These are phyloP conservation scores for Cinnamomum micranthum DNA, from an alignment of 164 flowering plant genomes.

Conservation along the genomic window DNA sequence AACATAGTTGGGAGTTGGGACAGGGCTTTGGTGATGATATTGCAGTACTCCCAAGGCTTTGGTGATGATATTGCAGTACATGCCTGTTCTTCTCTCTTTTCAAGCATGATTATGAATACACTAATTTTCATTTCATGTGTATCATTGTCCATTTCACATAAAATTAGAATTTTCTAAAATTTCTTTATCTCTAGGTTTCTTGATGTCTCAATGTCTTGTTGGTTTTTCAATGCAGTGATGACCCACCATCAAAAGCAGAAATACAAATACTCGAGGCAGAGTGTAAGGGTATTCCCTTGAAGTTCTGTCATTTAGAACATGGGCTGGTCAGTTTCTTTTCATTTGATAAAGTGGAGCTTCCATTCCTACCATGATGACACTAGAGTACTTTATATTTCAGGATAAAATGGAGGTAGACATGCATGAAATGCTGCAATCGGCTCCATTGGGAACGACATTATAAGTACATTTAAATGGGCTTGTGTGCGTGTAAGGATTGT, in stretches of 20 bases:
- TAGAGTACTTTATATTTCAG: no score
- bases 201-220: background rate
- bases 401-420: no score
- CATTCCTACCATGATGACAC: constrained; percentile 44
- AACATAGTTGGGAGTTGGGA: no score
- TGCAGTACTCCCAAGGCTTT: background rate
- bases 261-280: constrained; percentile 44
- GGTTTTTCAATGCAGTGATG: constrained; percentile 28
- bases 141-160: background rate
- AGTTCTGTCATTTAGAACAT: constrained; percentile 54
- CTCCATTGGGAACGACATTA: no score
- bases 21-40: background rate
- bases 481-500: no score
- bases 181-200: no score
- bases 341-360: constrained; percentile 50
- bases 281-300: constrained; percentile 43
- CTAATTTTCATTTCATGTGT: no score
- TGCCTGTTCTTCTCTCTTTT: background rate
- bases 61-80: background rate
- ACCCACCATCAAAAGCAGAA: constrained; percentile 54
- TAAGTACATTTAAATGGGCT: no score
- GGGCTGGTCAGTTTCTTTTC: constrained; percentile 74
- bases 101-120: background rate
- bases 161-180: no score
- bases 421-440: no score